These are phyloP conservation scores for Ogataea dorogensis DNA, from an alignment of 805 yeast species.

Conservation along the genomic window DNA sequence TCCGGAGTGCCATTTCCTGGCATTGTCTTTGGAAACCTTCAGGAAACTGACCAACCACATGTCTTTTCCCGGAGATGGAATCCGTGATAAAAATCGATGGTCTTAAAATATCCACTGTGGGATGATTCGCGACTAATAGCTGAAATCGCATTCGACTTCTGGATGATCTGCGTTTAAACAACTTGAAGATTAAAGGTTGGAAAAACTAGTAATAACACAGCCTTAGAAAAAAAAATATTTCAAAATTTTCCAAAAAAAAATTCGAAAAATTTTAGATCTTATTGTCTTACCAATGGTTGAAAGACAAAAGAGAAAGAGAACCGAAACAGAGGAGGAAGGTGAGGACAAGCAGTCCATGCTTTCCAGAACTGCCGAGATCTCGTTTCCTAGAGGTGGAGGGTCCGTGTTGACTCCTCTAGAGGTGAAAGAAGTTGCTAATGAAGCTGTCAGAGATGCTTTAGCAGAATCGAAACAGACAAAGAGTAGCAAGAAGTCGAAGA, in stretches of 20 bases:
- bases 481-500: conserved; percentile 30
- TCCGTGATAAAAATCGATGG: conserved; percentile 54
- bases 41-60: conserved; percentile 73
- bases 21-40: conserved; percentile 85
- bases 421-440: conserved; percentile 87
- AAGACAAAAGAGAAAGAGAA: conserved; percentile 44
- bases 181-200: conserved; percentile 4
- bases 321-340: conserved; percentile 26
- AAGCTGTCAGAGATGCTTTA: conserved; percentile 84
- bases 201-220: conserved; percentile 2
- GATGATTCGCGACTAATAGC: conserved; percentile 54
- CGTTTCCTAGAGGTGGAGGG: conserved; percentile 96
- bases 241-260: conserved; percentile 7
- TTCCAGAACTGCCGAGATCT: conserved; percentile 42
- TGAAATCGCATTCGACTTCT: conserved; percentile 40
- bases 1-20: conserved; percentile 55
- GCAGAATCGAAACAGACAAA: conserved; percentile 42
- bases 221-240: conserved; percentile 8
- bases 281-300: conserved; percentile 17
- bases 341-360: conserved; percentile 28
- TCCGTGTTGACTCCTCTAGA: conserved; percentile 85
- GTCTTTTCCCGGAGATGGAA: conserved; percentile 50
- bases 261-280: conserved; percentile 13
- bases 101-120: conserved; percentile 56
- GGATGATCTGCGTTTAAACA: conserved; percentile 5